A percentile compares a stretch with the other conserved stretches of the same genome.
Conservation (phyloP, 2,329 filamentous ascomycete genomes). For the Aspergillus pseudoglaucus region DNA sequence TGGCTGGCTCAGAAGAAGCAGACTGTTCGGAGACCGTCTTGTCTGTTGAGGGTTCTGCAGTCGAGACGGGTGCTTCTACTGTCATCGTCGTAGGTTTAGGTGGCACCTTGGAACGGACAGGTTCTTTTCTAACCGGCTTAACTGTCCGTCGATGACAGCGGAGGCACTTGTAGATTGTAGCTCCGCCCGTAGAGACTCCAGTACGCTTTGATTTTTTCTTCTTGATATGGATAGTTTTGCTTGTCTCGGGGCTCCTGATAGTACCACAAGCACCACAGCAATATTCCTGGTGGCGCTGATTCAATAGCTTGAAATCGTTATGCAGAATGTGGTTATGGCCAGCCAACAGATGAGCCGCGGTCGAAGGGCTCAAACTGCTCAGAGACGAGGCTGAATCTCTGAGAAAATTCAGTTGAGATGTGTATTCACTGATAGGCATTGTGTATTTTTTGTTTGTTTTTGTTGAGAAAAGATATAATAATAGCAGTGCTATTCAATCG, state of each 20-base stretch:
- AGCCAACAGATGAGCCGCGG: conserved; percentile 34
- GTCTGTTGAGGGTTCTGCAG: conserved; percentile 6
- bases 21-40: conserved; percentile 6
- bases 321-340: conserved; percentile 32
- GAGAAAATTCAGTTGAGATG: conserved; percentile 30
- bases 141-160: conserved; percentile 31
- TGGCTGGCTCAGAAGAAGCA: conserved; percentile 3
- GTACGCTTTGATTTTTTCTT: conserved; percentile 11
- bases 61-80: conserved; percentile 5
- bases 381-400: conserved; percentile 29
- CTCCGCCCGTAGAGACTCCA: conserved; percentile 11
- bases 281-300: conserved; percentile 23
- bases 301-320: conserved; percentile 28
- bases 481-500: neutral
- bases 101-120: conserved; percentile 6
- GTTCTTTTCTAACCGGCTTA: conserved; percentile 15
- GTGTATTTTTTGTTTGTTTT: neutral
- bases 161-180: conserved; percentile 31
- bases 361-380: conserved; percentile 29
- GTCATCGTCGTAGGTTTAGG: conserved; percentile 8
- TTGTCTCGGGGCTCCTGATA: conserved; percentile 25
- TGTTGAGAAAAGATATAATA: neutral
- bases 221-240: conserved; percentile 22
- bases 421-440: conserved; percentile 19
- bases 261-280: conserved; percentile 38